Evolutionary conservation across 352 stramenopile species (phyloP), one percentile per base, ranked within the genome.

Genomic region (Globisporangium alternatum): DNA sequence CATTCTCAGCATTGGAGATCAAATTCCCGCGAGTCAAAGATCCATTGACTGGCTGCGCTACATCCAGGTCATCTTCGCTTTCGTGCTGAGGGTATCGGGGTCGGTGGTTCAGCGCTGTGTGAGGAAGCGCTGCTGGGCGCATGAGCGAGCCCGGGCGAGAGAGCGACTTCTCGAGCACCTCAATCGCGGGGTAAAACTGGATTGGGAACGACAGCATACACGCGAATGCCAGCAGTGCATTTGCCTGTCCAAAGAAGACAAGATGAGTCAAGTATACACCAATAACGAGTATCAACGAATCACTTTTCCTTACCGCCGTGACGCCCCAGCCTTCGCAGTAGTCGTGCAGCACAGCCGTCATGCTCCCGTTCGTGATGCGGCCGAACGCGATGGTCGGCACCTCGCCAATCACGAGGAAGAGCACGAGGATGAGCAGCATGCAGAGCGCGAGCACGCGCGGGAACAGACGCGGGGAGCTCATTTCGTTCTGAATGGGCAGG

Each of bases 151-250:
- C 72, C 9, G 78, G 80, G 30, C 78, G 81, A 35, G 65, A 68
- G 45, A 91, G 68, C 53, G 79, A 76, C 22, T 77, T 80, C 62
- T 93, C 84, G 7, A 93, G 68, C 19, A 91, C 80, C 41, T 86
- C 78, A 39, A 93, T 84, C 2, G 84, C 84, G 9, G 84, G 84
- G 58, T 91, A 93, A 35, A 93, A 89, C 58, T 93, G 84, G 62
- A 91, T 93, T 12, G 84, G 84, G 63, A 93, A 93, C 19, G 84
- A 90, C 8, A 93, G 73, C 10, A 88, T 68, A 37, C 84, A 93
- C 25, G 84, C 81, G 55, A 91, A 88, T 5, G 84, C 82, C 5
- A 93, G 74, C 44, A 89, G 64, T 3, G 87, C 60, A 56, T 93
- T 93, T 9, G 82, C 80, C 80, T 89, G 67, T 10, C 33, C 22